phyloP scores from a whole-genome alignment of 2,329 filamentous ascomycete species.

The Colletotrichum phormii region DNA sequence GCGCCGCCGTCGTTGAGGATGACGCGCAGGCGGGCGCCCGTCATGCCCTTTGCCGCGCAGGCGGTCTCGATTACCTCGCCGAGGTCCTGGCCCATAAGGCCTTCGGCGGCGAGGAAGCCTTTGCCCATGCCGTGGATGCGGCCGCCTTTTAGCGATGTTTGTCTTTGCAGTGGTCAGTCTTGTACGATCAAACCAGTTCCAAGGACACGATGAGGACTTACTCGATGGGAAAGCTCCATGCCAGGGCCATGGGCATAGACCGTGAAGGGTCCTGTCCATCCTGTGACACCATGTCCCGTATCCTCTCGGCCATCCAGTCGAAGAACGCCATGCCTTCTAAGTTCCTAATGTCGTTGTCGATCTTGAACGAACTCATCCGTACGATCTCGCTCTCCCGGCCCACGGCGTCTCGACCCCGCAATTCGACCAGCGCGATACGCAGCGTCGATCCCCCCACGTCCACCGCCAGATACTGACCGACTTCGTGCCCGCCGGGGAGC shows the following conservation, averaged over 20 bases:
- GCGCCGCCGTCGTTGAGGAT: conserved; percentile 77
- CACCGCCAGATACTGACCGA: conserved; percentile 70
- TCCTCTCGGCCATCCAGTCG: conserved; percentile 74
- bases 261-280: conserved; percentile 50
- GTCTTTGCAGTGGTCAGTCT: conserved; percentile 54
- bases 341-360: conserved; percentile 65
- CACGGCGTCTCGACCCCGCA: conserved; percentile 56
- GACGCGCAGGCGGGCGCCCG: conserved; percentile 64
- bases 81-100: conserved; percentile 69
- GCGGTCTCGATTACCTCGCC: conserved; percentile 68
- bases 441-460: conserved; percentile 79
- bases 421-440: conserved; percentile 72
- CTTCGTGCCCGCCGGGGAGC: conserved; percentile 70
- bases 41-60: conserved; percentile 62
- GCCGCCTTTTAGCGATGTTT: conserved; percentile 72
- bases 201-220: conserved; percentile 44
- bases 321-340: conserved; percentile 72
- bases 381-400: conserved; percentile 63
- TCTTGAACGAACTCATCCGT: conserved; percentile 66
- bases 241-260: conserved; percentile 69
- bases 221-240: conserved; percentile 79
- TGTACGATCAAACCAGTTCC: too few species aligned
- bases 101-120: conserved; percentile 69
- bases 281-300: conserved; percentile 65
- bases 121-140: conserved; percentile 74